phyloP scores from a whole-genome alignment of 768 basidiomycete genomes.

The Nidula microcarpa region DNA sequence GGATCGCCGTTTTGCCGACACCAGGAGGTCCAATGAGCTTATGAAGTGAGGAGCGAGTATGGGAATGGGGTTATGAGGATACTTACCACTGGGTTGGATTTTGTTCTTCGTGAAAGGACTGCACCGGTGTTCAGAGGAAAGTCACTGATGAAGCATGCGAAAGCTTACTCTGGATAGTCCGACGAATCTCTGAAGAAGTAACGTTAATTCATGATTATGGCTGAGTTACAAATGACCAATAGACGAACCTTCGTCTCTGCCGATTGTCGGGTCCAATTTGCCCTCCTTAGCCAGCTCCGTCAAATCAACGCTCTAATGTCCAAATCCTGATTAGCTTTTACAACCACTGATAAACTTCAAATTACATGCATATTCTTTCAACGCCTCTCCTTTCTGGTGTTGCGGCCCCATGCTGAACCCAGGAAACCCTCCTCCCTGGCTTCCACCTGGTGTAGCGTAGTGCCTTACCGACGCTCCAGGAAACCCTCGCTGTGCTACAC shows the following conservation, averaged over 20 bases:
- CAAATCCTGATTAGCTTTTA: background rate
- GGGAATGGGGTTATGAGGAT: background rate
- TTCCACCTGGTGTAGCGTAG: conserved; percentile 40
- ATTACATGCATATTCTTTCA: conserved; percentile 66
- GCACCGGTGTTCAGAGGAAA: background rate
- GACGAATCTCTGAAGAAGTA: conserved; percentile 61
- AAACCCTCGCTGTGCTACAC: background rate
- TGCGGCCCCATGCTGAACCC: conserved; percentile 57
- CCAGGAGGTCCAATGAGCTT: conserved; percentile 84
- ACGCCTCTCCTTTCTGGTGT: conserved; percentile 76
- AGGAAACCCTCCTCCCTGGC: conserved; percentile 47
- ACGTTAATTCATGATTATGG: background rate
- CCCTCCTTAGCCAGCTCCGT: conserved; percentile 82
- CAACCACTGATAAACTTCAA: background rate
- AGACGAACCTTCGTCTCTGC: conserved; percentile 71
- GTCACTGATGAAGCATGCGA: background rate
- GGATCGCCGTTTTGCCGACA: conserved; percentile 89
- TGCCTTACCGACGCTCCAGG: conserved; percentile 13
- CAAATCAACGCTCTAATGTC: conserved; percentile 67
- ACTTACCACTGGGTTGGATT: conserved; percentile 86
- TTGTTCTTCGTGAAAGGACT: conserved; percentile 87
- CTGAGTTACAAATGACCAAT: background rate
- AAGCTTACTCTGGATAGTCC: conserved; percentile 82
- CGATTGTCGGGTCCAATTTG: conserved; percentile 89
- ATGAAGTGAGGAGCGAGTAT: background rate